Evolutionary conservation across 768 basidiomycete genomes (phyloP), one percentile per base, ranked within the genome.

Genomic region (Sistotremastrum suecicum): DNA sequence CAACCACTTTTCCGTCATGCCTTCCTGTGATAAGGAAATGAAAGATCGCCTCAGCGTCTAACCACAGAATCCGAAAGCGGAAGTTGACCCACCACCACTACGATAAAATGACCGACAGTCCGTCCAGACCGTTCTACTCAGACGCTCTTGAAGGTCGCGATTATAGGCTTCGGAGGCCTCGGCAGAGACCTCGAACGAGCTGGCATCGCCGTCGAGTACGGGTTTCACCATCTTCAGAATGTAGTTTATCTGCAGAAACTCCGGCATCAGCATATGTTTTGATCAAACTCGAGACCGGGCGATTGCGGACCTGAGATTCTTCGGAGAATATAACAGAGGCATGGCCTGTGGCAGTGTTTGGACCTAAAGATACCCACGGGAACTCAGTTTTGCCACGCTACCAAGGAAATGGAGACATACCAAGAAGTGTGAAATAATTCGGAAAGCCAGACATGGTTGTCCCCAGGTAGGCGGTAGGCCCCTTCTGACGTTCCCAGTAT

Each of bases 321-420:
- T 72, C 66, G 43, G 64, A 65, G 54, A 73, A 77, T 41, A 79
- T 63, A 34, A 74, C 65, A 29, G 77, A 78, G 6, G 70, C 71
- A 51, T 78, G 77, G 9, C 76, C 77, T 5, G 72, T 65, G 31
- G 68, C 70, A 34, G 68, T 68, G 54, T 80, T 80, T 3, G 78
- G 76, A 48, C 56, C 50, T 11, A 50, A 48, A 29, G 47, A 53
- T 50, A 20, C 0, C 73, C 72, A 74, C 45, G 5, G 44, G 12
- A 36, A 35, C 20, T 43, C 5, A 5, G 28, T 41, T 10, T 28
- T 3, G 37, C 31, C 3, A 8, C 10, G 5, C 7, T 6, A 12
- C 42, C 48, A 37, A 9, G 11, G 30, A 5, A 42, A 8, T 31
- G 35, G 9, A 39, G 43, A 53, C 66, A 34, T 47, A 74, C 74